Evolutionary conservation across 2,329 filamentous ascomycete genomes (phyloP), one percentile per base, ranked within the genome.

Genomic region (Aspergillaceae sp.): DNA sequence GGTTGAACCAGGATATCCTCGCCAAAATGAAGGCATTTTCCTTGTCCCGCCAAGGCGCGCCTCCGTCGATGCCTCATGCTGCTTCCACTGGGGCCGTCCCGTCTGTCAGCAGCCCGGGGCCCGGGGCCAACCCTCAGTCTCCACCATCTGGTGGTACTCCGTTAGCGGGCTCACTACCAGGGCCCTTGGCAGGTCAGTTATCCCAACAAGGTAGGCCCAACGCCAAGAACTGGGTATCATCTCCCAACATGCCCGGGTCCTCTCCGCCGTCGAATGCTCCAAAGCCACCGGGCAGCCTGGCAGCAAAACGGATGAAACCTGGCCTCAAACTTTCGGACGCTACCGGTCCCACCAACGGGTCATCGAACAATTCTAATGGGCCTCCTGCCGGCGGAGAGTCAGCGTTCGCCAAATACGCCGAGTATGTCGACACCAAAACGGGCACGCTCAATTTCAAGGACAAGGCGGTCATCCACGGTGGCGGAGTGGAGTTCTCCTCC

Each of bases 391-490:
- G 40, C 26, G 36, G 63, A 43, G 67, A 69, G 10, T 74, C 73
- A 3, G 68, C 76, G 44, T 77, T 87, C 64, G 81, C 79, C 59
- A 83, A 84, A 58, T 87, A 83, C 57, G 75, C 82, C 30, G 83
- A 96, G 52, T 92, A 86, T 60, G 87, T 98, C 49, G 90, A 98
- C 62, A 84, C 88, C 0, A 87, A 96, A 60, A 87, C 87, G 43
- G 92, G 92, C 7, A 94, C 86, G 56, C 75, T 98, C 51, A 94
- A 84, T 6, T 98, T 98, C 69, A 87, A 89, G 57, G 90, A 89
- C 55, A 94, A 94, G 55, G 92, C 92, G 7, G 81, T 88, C 4
- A 86, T 98, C 44, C 91, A 90, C 52, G 83, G 87, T 28, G 82
- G 86, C 10, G 92, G 92, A 28, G 90, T 98, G 51, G 85, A 97